These are phyloP conservation scores for Corchorus capsularis DNA, from an alignment of 345 rosid genomes.

Conservation along the genomic window DNA sequence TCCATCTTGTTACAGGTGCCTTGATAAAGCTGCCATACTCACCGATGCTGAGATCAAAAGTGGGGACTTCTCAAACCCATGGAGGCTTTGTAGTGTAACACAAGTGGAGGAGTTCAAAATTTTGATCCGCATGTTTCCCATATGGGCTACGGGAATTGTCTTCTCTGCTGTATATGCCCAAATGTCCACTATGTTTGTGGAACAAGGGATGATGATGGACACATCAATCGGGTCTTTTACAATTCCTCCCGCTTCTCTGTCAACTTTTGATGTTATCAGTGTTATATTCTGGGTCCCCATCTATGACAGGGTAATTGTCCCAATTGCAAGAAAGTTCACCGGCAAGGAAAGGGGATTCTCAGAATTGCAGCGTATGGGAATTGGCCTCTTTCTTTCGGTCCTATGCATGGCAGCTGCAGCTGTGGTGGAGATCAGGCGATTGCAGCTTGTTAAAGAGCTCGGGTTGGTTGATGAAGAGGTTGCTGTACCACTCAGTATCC, in stretches of 20 bases:
- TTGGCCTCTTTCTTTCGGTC: conserved; percentile 78
- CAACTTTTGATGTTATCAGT: conserved; percentile 70
- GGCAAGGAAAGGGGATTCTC: conserved; percentile 90
- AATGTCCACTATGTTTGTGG: conserved; percentile 90
- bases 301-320: conserved; percentile 76
- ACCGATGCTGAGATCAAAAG: conserved; percentile 62
- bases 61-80: conserved; percentile 59
- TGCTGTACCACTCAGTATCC: conserved; percentile 68
- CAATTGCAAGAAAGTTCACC: conserved; percentile 75
- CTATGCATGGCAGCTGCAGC: conserved; percentile 86
- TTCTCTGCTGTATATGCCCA: conserved; percentile 87
- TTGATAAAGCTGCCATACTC: conserved; percentile 88
- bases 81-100: conserved; percentile 89
- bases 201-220: conserved; percentile 92
- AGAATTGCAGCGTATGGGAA: conserved; percentile 87
- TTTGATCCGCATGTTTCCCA: conserved; percentile 86
- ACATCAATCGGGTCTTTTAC: conserved; percentile 77
- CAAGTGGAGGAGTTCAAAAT: conserved; percentile 96
- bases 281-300: conserved; percentile 90
- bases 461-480: conserved; percentile 55
- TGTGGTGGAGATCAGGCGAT: conserved; percentile 66
- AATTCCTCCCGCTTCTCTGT: conserved; percentile 89
- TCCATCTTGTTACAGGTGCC: conserved; percentile 58
- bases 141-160: conserved; percentile 90
- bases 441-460: conserved; percentile 69